Conservation (phyloP, 2,329 filamentous ascomycete genomes). For the Epicoccum nigrum region DNA sequence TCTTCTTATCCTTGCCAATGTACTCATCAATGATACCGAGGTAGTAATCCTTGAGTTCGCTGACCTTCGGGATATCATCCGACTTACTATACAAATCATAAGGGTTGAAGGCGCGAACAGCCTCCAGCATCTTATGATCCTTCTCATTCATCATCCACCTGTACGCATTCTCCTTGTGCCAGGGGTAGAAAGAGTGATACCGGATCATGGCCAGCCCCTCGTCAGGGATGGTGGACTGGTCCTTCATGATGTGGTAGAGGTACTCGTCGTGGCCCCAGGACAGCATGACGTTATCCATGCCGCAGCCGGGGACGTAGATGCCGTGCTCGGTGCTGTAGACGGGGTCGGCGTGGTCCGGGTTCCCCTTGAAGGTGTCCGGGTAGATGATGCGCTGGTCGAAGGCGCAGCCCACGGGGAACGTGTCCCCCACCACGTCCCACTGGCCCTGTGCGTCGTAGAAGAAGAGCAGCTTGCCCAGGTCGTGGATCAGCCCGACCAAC, state of each 20-base stretch:
- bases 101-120: constrained; percentile 85
- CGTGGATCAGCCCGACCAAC: constrained; percentile 77
- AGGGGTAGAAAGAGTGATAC: constrained; percentile 92
- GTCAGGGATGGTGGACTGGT: constrained; percentile 76
- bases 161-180: constrained; percentile 85
- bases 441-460: constrained; percentile 85
- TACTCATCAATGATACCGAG: constrained; percentile 76
- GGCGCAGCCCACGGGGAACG: constrained; percentile 77
- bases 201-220: constrained; percentile 92
- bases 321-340: constrained; percentile 78
- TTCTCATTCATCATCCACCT: constrained; percentile 81
- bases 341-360: constrained; percentile 74
- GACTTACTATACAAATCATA: constrained; percentile 94
- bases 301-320: constrained; percentile 80
- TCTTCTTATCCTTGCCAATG: constrained; percentile 67
- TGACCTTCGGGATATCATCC: constrained; percentile 76
- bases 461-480: constrained; percentile 79
- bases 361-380: constrained; percentile 74
- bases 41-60: constrained; percentile 82
- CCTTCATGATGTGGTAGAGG: constrained; percentile 84
- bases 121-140: constrained; percentile 78
- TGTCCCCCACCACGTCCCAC: constrained; percentile 92
- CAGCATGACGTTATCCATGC: constrained; percentile 86
- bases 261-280: constrained; percentile 92
- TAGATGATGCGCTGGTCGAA: constrained; percentile 82